Conservation (phyloP, 331 rosid species). For the Acacia pycnantha region DNA sequence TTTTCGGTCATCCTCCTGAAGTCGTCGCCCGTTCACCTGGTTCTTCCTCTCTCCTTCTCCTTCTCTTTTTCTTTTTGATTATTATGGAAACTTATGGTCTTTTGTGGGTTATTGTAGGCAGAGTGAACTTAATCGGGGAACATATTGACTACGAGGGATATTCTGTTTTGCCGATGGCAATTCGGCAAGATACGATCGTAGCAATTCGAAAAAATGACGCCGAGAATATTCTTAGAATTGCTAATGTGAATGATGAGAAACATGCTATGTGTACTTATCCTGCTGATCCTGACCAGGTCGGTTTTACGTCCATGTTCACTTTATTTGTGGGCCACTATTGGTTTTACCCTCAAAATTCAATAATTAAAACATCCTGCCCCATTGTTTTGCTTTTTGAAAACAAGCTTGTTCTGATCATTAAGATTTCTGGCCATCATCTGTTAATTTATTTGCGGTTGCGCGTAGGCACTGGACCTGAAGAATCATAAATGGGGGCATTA, state of each 20-base stretch:
- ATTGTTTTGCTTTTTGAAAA: background rate
- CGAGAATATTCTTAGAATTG: conserved; percentile 62
- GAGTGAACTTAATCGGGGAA: conserved; percentile 98
- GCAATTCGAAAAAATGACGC: conserved; percentile 61
- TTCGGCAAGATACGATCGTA: conserved; percentile 85
- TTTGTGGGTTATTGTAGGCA: conserved; percentile 51
- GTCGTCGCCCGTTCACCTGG: conserved; percentile 94
- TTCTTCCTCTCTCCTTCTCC: conserved; percentile 14
- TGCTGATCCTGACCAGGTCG: conserved; percentile 88
- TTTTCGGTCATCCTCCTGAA: conserved; percentile 59
- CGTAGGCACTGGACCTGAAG: conserved; percentile 86
- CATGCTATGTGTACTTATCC: conserved; percentile 75
- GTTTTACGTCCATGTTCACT: background rate
- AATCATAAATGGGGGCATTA: conserved; percentile 97
- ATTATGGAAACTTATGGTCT: background rate
- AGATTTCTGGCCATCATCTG: conserved; percentile 3
- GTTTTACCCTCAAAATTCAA: background rate
- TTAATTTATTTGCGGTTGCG: background rate
- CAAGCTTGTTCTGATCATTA: background rate
- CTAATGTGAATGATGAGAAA: conserved; percentile 68
- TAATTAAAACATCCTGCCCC: background rate
- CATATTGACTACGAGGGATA: conserved; percentile 95
- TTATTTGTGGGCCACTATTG: background rate
- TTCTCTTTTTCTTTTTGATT: background rate
- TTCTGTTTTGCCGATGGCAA: conserved; percentile 99